phyloP scores from a whole-genome alignment of 2,329 filamentous ascomycete species.

The Sporothrix schenckii region DNA sequence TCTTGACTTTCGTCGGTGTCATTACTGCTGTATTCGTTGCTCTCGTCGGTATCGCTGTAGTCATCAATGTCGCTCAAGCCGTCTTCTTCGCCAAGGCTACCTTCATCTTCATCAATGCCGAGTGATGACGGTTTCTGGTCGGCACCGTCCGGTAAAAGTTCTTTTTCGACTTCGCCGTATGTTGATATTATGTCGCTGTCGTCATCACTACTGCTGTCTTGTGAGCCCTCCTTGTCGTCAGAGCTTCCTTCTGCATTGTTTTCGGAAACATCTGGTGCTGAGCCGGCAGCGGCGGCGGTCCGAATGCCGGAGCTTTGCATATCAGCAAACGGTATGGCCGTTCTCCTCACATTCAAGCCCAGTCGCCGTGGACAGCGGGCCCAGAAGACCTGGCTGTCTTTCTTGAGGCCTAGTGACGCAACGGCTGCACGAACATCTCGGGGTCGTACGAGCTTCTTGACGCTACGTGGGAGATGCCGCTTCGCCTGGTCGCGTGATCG shows the following conservation, averaged over 20 bases:
- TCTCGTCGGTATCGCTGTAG: constrained; percentile 25
- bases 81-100: not conserved
- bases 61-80: constrained; percentile 7
- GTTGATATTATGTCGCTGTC: constrained; percentile 16
- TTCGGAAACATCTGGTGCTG: not conserved
- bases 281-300: no score
- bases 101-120: not conserved
- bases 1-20: constrained; percentile 34
- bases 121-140: not conserved
- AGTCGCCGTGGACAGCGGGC: constrained; percentile 53
- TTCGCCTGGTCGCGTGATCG: constrained; percentile 66
- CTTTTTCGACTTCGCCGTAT: constrained; percentile 5
- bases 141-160: not conserved
- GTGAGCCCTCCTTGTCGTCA: not conserved
- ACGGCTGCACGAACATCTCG: constrained; percentile 56
- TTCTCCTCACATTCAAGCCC: constrained; percentile 51
- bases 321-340: constrained; percentile 23
- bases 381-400: constrained; percentile 51
- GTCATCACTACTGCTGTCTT: not conserved
- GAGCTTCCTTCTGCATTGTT: not conserved
- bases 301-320: not conserved
- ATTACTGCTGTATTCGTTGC: constrained; percentile 1
- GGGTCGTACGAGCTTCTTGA: constrained; percentile 44
- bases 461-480: constrained; percentile 36
- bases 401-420: constrained; percentile 50